A percentile compares a stretch with the other conserved stretches of the same genome.
Conservation (phyloP, 2,329 filamentous ascomycete genomes). For the Biscogniauxia mediterranea region DNA sequence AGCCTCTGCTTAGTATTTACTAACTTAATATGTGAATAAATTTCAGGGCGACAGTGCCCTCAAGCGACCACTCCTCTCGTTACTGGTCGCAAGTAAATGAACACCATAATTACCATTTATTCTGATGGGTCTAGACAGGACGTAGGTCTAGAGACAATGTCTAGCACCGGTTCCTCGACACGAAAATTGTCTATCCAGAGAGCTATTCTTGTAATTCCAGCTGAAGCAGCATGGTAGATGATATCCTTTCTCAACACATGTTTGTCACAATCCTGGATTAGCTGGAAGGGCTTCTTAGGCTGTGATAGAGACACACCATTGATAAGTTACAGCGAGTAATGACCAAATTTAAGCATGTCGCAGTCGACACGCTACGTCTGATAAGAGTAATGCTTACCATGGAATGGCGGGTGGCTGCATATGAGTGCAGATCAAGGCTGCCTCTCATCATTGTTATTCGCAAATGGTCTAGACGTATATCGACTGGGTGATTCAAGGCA, state of each 20-base stretch:
- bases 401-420: slow-evolving; percentile 24
- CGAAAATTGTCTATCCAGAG: neutral
- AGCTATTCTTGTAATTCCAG: neutral
- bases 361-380: slow-evolving; percentile 9
- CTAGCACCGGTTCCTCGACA: neutral
- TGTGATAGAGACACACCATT: slow-evolving; percentile 16
- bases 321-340: slow-evolving; percentile 10
- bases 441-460: slow-evolving; percentile 18
- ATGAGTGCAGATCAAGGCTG: slow-evolving; percentile 16
- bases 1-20: neutral
- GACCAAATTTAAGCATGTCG: slow-evolving; percentile 8
- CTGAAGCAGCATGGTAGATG: neutral
- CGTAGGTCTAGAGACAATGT: neutral
- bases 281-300: neutral
- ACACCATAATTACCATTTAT: neutral
- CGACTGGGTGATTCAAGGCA: neutral
- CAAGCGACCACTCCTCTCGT: neutral
- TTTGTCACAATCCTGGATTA: neutral
- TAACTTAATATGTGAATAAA: neutral
- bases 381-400: slow-evolving; percentile 17
- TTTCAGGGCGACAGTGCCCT: neutral
- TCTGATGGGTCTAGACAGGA: neutral
- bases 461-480: slow-evolving; percentile 13
- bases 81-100: neutral
- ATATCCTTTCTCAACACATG: neutral